Percentiles rank a stretch among this genome's conserved stretches.
Evolutionary conservation across 1,139 yeast species (phyloP).

Genomic region (Magnusiomyces tetraspermus): DNA sequence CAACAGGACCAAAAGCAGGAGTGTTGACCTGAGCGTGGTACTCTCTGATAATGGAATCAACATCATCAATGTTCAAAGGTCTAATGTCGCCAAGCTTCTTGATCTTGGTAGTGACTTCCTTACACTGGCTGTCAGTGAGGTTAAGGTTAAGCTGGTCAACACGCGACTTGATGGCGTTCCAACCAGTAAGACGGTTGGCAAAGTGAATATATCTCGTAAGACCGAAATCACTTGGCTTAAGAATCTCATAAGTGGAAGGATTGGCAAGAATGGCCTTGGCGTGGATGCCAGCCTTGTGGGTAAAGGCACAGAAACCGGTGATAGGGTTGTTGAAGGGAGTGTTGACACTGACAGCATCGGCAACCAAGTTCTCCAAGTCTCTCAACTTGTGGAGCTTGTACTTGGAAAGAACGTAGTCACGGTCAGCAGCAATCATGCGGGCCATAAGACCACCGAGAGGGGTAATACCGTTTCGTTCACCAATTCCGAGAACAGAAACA

Average conservation of each 20-base stretch:
- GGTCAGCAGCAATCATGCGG: constrained; percentile 97
- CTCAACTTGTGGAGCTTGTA: constrained; percentile 93
- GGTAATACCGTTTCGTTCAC: constrained; percentile 98
- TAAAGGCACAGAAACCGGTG: constrained; percentile 98
- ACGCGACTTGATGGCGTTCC: constrained; percentile 98
- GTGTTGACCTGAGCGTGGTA: constrained; percentile 63
- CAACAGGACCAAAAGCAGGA: constrained; percentile 27
- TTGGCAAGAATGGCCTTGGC: constrained; percentile 98
- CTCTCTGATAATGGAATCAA: constrained; percentile 91
- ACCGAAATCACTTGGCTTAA: constrained; percentile 92
- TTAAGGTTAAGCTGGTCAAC: constrained; percentile 92
- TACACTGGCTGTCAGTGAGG: constrained; percentile 85
- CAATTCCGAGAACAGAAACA: constrained; percentile 93
- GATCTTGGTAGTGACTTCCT: constrained; percentile 89
- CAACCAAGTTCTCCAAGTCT: constrained; percentile 91
- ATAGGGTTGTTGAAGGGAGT: constrained; percentile 98
- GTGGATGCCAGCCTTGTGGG: constrained; percentile 99
- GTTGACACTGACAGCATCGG: constrained; percentile 94
- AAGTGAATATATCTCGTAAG: constrained; percentile 92
- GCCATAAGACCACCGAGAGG: constrained; percentile 98
- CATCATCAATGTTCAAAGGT: constrained; percentile 91
- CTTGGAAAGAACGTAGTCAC: constrained; percentile 90
- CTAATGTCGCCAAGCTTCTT: constrained; percentile 92
- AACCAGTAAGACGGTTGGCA: constrained; percentile 95
- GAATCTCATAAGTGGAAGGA: constrained; percentile 95